Evolutionary conservation across 2,329 filamentous ascomycete genomes (phyloP), one percentile per base, ranked within the genome.

Genomic region (Penicillium sp.): DNA sequence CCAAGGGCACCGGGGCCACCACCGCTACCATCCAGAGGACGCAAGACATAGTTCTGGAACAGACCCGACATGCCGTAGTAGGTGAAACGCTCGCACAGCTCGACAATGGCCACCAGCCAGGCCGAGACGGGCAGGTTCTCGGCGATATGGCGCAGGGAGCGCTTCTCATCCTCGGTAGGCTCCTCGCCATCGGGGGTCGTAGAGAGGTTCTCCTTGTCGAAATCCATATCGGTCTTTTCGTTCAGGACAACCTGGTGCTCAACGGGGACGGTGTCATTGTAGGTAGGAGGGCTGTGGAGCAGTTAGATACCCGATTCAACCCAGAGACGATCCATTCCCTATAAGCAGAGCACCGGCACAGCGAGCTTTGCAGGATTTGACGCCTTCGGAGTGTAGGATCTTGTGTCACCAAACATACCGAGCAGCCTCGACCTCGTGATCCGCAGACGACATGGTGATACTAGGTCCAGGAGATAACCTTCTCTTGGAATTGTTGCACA

Each of bases 1-100:
- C 78, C 78, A 2, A 80, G 72, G 5, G 76, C 76, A 71, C 78
- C 77, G 58, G 71, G 72, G 35, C 75, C 75, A 54, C 75, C 75
- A 55, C 73, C 22, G 45, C 71, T 76, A 38, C 75, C 76, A 59
- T 79, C 73, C 7, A 75, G 64, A 31, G 77, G 75, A 57, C 71
- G 74, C 56, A 78, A 72, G 64, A 85, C 78, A 69, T 85, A 86
- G 71, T 86, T 86, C 64, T 85, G 83, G 71, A 85, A 84, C 39
- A 83, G 70, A 57, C 83, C 83, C 51, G 79, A 79, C 58, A 82
- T 78, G 62, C 82, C 82, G 62, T 85, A 85, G 76, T 82, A 86
- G 58, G 84, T 82, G 75, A 87, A 86, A 55, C 85, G 82, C 71
- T 87, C 84, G 61, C 79, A 77, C 52, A 86, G 72, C 67, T 86